Evolutionary conservation across 768 basidiomycete species (phyloP), one percentile per base, ranked within the genome.

Genomic region (Astraeus odoratus): DNA sequence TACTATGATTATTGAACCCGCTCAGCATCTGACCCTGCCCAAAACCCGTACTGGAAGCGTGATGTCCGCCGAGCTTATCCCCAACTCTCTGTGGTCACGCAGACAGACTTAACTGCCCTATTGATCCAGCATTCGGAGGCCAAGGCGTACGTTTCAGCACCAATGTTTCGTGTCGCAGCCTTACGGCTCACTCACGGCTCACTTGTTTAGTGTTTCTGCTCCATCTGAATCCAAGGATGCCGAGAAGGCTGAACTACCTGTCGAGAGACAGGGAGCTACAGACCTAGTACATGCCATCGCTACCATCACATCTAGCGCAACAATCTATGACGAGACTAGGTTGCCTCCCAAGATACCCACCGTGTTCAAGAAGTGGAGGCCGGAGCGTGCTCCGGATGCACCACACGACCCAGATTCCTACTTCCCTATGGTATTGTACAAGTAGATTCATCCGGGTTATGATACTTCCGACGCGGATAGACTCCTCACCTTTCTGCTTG

Each of bases 21-120:
- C 22, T n/a, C 42, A 88, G 88, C 87, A 19, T 91, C 88, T 34
- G 89, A 92, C 66, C 78, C 78, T 30, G 89, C 89, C 25, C 76
- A 89, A 70, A 91, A 90, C 64, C 87, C 86, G 45, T 97, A 97
- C 75, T 94, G 86, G 83, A 95, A 95, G 67, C 87, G 93, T 50
- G 93, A 96, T 67, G 87, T 94, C 56, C 82, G 92, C 46, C 81
- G 93, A 42, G 80, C 81, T 27, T 96, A 93, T 65, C 91, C 93
- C n/a, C 88, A 85, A 54, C 81, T 92, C 23, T 93, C 91, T 3
- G 81, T 90, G 16, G 74, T 97, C 47, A 88, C 89, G 4, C 93
- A 97, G 68, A 60, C 77, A 5, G 83, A 93, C 56, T 70, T 96
- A 20, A 83, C 93, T 1, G 68, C 77, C 20, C 67, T 97, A 50